phyloP scores from a whole-genome alignment of 805 yeast species.

The Komagataella populi region DNA sequence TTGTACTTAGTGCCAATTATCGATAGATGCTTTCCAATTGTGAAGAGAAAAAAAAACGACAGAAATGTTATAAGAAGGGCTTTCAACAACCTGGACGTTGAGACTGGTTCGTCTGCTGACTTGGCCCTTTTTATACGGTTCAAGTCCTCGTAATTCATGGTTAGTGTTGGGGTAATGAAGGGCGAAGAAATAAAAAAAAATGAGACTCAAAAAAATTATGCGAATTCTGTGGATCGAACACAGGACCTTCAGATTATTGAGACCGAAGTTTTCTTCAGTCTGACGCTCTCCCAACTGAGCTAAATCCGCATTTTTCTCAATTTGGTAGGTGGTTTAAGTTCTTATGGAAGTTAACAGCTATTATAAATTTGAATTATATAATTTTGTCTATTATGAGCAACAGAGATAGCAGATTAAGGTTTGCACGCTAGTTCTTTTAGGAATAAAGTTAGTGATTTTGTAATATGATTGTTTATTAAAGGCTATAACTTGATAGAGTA shows the following conservation, averaged over 20 bases:
- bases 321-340: too few relatives aligned
- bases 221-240: constrained; percentile 77
- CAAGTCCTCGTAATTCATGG: not conserved
- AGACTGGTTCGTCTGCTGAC: not conserved
- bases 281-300: constrained; percentile 8
- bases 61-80: not conserved
- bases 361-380: too few relatives aligned
- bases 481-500: too few relatives aligned
- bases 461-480: too few relatives aligned
- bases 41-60: not conserved
- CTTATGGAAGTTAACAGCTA: too few relatives aligned
- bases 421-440: too few relatives aligned
- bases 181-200: not conserved
- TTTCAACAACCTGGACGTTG: not conserved
- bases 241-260: constrained; percentile 64
- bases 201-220: constrained; percentile 14
- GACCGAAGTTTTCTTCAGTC: constrained; percentile 5
- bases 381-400: too few relatives aligned
- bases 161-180: not conserved
- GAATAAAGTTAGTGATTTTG: too few relatives aligned
- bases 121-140: not conserved
- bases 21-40: not conserved
- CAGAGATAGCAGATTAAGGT: too few relatives aligned
- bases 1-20: not conserved
- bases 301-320: constrained; percentile 4